Conservation (phyloP, 192 early-diverging fungal genomes). For the Haplosporangium gracile region DNA sequence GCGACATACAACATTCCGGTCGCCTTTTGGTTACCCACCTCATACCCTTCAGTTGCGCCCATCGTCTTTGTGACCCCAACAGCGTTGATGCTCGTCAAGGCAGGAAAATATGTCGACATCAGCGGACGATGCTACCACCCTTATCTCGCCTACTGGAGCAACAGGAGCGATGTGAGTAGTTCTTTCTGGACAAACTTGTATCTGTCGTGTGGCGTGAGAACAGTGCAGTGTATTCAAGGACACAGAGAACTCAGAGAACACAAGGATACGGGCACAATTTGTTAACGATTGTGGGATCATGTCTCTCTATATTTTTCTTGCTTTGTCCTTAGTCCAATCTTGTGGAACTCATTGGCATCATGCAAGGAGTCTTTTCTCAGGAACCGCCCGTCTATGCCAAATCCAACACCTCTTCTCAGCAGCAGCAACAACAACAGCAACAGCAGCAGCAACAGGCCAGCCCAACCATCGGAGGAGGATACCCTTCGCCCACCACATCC, state of each 20-base stretch:
- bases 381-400: constrained; percentile 86
- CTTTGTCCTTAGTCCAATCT: constrained; percentile 53
- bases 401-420: constrained; percentile 38
- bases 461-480: constrained; percentile 44
- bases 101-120: constrained; percentile 86
- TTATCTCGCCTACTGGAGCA: constrained; percentile 84
- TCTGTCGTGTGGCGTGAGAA: constrained; percentile 3
- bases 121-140: constrained; percentile 88
- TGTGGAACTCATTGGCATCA: constrained; percentile 68
- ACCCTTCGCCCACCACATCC: constrained; percentile 51
- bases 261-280: constrained; percentile 13
- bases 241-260: background rate
- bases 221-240: constrained; percentile 3
- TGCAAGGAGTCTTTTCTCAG: constrained; percentile 78
- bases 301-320: constrained; percentile 47
- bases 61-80: constrained; percentile 92
- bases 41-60: constrained; percentile 86
- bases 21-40: constrained; percentile 87
- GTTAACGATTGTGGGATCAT: constrained; percentile 36
- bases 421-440: constrained; percentile 47
- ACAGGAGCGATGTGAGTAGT: constrained; percentile 57
- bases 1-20: constrained; percentile 93
- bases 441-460: constrained; percentile 45
- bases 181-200: background rate
- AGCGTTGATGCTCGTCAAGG: constrained; percentile 85